Percentiles rank a stretch among this genome's conserved stretches.
phyloP scores from a whole-genome alignment of 441 rosid species.

The Euphorbia corollata region DNA sequence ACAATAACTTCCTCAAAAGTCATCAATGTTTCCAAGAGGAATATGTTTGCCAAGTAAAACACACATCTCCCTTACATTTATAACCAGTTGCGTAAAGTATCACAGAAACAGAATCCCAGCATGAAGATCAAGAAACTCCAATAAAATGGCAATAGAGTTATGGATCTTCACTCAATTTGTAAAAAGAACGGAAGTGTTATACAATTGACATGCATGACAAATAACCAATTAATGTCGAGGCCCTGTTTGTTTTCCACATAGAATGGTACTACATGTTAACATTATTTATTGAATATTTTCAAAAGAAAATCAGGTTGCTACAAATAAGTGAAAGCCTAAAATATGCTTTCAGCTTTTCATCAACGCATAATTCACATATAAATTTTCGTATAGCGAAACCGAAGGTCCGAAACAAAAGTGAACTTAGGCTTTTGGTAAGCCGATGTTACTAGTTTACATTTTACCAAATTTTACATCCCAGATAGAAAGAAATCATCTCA shows the following conservation, averaged over 20 bases:
- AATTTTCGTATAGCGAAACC: neutral
- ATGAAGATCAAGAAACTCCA: constrained; percentile 1
- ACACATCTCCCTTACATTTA: neutral
- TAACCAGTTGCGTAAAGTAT: neutral
- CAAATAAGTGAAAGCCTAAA: neutral
- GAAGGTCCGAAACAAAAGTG: neutral
- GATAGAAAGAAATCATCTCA: neutral
- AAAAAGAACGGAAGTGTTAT: neutral
- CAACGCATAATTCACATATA: neutral
- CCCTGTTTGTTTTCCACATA: neutral
- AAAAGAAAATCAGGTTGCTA: constrained; percentile 1
- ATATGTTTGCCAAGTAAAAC: neutral
- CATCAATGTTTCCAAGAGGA: neutral
- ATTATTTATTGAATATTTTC: neutral
- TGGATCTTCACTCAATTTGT: neutral
- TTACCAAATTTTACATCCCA: neutral
- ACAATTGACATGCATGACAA: neutral
- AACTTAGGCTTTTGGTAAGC: neutral
- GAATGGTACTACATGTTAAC: neutral
- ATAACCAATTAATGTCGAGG: neutral
- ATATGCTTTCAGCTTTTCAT: neutral
- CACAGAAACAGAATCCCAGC: neutral
- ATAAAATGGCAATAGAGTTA: neutral
- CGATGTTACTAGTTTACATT: neutral
- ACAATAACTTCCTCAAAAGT: neutral